Conservation (phyloP, 164 flowering plant genomes). For the Tinospora cordifolia region DNA sequence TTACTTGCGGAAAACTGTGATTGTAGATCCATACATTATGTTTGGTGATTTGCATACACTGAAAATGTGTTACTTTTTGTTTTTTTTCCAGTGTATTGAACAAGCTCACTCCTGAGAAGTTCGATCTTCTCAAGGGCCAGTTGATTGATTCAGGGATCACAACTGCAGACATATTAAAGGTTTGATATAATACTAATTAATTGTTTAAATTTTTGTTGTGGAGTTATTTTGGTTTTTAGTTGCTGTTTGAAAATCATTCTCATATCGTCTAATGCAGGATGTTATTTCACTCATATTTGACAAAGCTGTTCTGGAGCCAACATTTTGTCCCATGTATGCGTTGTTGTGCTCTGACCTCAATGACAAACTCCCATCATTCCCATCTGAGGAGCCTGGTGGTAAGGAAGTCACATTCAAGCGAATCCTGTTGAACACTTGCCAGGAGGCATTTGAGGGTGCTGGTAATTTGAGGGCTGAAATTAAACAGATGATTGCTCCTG, state of each 20-base stretch:
- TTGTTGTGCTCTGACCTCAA: constrained; percentile 80
- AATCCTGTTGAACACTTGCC: constrained; percentile 77
- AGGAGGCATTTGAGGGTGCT: constrained; percentile 95
- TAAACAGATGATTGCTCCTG: constrained; percentile 79
- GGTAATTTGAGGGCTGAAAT: constrained; percentile 68
- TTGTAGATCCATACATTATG: no score
- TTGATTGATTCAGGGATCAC: constrained; percentile 91
- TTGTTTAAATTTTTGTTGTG: background rate
- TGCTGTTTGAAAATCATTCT: background rate
- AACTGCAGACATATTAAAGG: constrained; percentile 85
- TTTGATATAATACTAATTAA: background rate
- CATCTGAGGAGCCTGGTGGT: constrained; percentile 82
- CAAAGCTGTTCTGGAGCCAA: constrained; percentile 93
- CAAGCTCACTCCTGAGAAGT: constrained; percentile 98
- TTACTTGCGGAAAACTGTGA: background rate
- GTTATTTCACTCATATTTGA: constrained; percentile 85
- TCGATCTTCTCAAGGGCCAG: constrained; percentile 90
- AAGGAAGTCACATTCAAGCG: constrained; percentile 85
- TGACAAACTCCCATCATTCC: constrained; percentile 80
- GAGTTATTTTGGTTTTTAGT: background rate
- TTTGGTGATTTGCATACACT: background rate
- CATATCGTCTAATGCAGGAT: constrained; percentile 45
- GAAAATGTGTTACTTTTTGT: background rate
- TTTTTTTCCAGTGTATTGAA: constrained; percentile 66
- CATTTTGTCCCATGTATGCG: constrained; percentile 96